Conservation (phyloP, 257 asterid species). For the Cruciata laevipes region DNA sequence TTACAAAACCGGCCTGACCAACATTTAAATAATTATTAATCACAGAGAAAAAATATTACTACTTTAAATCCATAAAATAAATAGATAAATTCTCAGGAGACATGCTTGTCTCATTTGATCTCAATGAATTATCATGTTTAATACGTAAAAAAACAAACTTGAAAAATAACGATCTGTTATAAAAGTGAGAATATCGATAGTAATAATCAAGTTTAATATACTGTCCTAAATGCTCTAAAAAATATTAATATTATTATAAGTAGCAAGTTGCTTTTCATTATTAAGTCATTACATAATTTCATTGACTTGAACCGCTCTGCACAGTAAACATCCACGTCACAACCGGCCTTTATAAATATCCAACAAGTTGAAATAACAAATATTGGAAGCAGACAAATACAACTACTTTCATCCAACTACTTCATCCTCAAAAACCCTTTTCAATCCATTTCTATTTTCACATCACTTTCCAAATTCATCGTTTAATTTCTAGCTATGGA, state of each 20-base stretch:
- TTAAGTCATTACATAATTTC: constrained; percentile 22
- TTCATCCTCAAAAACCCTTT: constrained; percentile 14
- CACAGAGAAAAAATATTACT: neutral
- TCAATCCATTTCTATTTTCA: neutral
- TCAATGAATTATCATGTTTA: too few relatives aligned
- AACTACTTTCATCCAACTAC: neutral
- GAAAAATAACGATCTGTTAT: too few relatives aligned
- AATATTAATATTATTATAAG: too few relatives aligned
- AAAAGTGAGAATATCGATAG: too few relatives aligned
- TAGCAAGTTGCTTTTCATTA: constrained; percentile 10
- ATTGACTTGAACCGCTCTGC: constrained; percentile 41
- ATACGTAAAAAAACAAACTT: too few relatives aligned
- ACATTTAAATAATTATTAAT: neutral
- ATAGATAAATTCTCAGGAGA: too few relatives aligned
- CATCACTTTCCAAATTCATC: neutral
- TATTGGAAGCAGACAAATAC: constrained; percentile 8
- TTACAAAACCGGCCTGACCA: constrained; percentile 43
- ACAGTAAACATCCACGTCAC: constrained; percentile 2
- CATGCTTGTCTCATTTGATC: too few relatives aligned
- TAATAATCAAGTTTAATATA: too few relatives aligned
- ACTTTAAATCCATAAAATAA: too few relatives aligned
- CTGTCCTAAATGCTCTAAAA: too few relatives aligned
- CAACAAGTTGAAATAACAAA: neutral
- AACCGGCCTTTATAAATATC: constrained; percentile 11
- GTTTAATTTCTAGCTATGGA: constrained; percentile 32